A percentile compares a stretch with the other conserved stretches of the same genome.
Evolutionary conservation across 2,329 filamentous ascomycete species (phyloP).

Genomic region (Juglanconis sp.): DNA sequence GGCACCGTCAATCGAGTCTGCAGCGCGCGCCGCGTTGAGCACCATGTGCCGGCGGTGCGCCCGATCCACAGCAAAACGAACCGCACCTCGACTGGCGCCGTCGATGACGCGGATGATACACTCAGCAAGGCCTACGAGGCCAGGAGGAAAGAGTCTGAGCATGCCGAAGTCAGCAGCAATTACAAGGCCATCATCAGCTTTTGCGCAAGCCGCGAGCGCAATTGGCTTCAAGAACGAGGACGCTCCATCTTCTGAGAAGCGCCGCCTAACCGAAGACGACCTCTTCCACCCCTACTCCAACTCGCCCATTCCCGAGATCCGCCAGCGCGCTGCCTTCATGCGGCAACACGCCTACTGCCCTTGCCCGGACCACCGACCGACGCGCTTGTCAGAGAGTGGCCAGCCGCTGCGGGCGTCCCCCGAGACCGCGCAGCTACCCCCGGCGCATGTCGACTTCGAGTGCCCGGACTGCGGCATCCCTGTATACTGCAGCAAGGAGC

Average conservation of each 20-base stretch:
- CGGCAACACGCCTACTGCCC: constrained; percentile 91
- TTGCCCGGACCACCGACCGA: constrained; percentile 80
- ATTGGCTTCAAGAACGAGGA: constrained; percentile 4
- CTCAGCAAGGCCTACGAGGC: constrained; percentile 6
- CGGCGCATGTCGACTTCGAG: constrained; percentile 85
- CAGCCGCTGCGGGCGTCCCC: constrained; percentile 53
- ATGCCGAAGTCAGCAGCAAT: neutral
- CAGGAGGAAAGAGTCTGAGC: neutral
- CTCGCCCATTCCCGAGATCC: constrained; percentile 85
- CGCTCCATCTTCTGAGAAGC: constrained; percentile 19
- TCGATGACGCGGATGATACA: constrained; percentile 10
- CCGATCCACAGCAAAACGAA: constrained; percentile 5
- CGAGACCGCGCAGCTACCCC: constrained; percentile 54
- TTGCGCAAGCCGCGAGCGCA: constrained; percentile 12
- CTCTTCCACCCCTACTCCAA: constrained; percentile 90
- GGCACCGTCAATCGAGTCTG: constrained; percentile 17
- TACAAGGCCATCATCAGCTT: constrained; percentile 9
- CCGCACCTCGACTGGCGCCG: constrained; percentile 7
- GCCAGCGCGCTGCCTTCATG: constrained; percentile 84
- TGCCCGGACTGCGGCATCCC: constrained; percentile 95
- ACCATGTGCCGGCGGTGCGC: constrained; percentile 20
- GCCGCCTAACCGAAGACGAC: constrained; percentile 65
- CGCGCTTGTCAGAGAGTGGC: constrained; percentile 64
- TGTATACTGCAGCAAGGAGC: constrained; percentile 88
- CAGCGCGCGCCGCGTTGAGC: constrained; percentile 16